These are phyloP conservation scores for Pseudogymnoascus sp. DNA, from an alignment of 2,329 filamentous ascomycete species.

Conservation along the genomic window DNA sequence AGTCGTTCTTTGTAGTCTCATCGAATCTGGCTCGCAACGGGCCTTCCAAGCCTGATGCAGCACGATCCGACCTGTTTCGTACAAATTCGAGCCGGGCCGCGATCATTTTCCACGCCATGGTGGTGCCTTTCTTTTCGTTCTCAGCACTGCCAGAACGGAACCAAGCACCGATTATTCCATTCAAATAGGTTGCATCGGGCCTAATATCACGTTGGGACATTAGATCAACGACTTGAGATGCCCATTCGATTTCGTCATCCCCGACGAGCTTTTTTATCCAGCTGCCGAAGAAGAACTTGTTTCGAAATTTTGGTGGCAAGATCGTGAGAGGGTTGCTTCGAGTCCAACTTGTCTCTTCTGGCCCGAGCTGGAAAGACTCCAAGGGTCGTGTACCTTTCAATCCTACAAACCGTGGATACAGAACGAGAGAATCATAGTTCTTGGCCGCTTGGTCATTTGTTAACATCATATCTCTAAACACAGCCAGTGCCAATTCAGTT, in stretches of 20 bases:
- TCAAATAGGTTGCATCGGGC: slow-evolving; percentile 67
- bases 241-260: slow-evolving; percentile 61
- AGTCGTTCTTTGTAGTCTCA: slow-evolving; percentile 13
- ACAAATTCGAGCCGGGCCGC: slow-evolving; percentile 57
- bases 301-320: slow-evolving; percentile 47
- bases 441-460: slow-evolving; percentile 14
- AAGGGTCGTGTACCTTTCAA: slow-evolving; percentile 13
- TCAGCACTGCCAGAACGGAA: slow-evolving; percentile 52
- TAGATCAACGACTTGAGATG: slow-evolving; percentile 62
- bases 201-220: slow-evolving; percentile 63
- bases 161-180: slow-evolving; percentile 74
- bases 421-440: slow-evolving; percentile 20
- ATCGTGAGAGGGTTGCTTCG: slow-evolving; percentile 32
- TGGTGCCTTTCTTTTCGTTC: slow-evolving; percentile 54
- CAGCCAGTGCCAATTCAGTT: slow-evolving; percentile 59
- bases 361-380: slow-evolving; percentile 17
- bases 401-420: slow-evolving; percentile 14
- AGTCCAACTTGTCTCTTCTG: slow-evolving; percentile 30
- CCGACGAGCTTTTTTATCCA: slow-evolving; percentile 82
- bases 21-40: slow-evolving; percentile 15
- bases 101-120: slow-evolving; percentile 70
- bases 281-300: slow-evolving; percentile 77
- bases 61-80: slow-evolving; percentile 31
- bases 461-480: slow-evolving; percentile 83
- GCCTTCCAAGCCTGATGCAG: slow-evolving; percentile 11